Percentiles rank a stretch among this genome's conserved stretches.
Conservation (phyloP, 2,329 filamentous ascomycete species). For the Colletotrichum australisinense region DNA sequence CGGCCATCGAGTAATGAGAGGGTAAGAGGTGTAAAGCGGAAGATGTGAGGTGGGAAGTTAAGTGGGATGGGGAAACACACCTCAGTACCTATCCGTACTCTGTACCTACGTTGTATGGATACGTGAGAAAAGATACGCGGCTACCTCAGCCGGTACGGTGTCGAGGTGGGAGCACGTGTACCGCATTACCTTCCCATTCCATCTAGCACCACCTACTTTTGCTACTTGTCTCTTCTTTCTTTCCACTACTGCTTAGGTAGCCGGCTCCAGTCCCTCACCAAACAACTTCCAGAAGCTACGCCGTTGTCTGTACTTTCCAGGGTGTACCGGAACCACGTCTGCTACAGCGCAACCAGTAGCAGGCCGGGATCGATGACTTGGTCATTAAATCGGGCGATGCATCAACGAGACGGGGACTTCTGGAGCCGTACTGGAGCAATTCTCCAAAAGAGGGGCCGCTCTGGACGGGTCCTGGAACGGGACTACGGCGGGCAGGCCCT, state of each 20-base stretch:
- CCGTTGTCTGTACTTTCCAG: background rate
- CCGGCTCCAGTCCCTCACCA: background rate
- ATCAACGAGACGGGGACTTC: constrained; percentile 9
- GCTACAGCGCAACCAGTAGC: background rate
- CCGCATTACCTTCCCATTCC: background rate
- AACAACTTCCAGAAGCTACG: background rate
- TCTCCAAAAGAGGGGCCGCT: background rate
- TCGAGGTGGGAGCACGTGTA: constrained; percentile 28
- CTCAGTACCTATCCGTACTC: no score
- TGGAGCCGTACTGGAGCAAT: constrained; percentile 6
- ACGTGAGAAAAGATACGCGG: background rate
- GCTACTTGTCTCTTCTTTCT: background rate
- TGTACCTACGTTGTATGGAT: background rate
- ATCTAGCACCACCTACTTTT: background rate
- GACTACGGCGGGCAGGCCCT: background rate
- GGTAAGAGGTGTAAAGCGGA: background rate
- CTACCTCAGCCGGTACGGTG: constrained; percentile 21
- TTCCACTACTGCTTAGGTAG: background rate
- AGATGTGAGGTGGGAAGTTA: background rate
- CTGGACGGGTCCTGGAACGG: background rate
- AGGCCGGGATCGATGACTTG: constrained; percentile 18
- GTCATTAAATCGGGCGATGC: constrained; percentile 26
- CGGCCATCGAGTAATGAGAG: constrained; percentile 2
- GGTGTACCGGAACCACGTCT: background rate
- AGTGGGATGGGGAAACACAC: background rate